Evolutionary conservation across 1,284 basidiomycete genomes (phyloP), one percentile per base, ranked within the genome.

Genomic region (Violaceomyces palustris): DNA sequence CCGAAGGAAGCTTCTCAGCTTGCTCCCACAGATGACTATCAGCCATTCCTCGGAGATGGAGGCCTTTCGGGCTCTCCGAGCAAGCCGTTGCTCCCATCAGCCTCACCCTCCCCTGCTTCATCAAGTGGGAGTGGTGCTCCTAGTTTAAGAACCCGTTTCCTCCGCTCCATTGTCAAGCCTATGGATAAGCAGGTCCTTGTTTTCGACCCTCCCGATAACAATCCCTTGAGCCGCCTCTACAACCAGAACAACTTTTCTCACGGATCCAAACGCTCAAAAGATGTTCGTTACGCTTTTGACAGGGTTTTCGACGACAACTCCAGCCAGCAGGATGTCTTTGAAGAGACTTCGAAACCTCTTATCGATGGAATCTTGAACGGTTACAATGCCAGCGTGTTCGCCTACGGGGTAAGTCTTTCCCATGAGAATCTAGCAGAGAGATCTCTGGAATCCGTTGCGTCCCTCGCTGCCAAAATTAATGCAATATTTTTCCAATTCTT

Each of bases 361-460:
- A 57, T 73, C 10, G 55, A 68, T 15, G 70, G 70, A 21, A 39
- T 73, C 12, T 43, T 73, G 32, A 67, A 63, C 26, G 70, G 70
- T 11, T 73, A 58, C 56, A 73, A 73, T 41, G 70, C 70, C 12
- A 70, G 54, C 47, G 70, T 73, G 6, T 73, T 73, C 43, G 70
- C 70, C 6, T 73, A 73, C 42, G 70, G 70, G 14, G 60, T 62
- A 46, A 44, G 59, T 62, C 3, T 10, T 10, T 34, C 8, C 19
- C 4, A 25, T n/a, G n/a, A n/a, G n/a, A n/a, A n/a, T n/a, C n/a
- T n/a, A n/a, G n/a, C n/a, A n/a, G n/a, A n/a, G n/a, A n/a, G 34
- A 2, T 22, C n/a, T 10, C 19, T 10, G n/a, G 12, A 26, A 6
- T 10, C 17, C 8, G 18, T 15, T 24, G 4, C 25, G 35, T 8